phyloP scores from a whole-genome alignment of 2,329 filamentous ascomycete genomes.

The Clarireedia hainanense region DNA sequence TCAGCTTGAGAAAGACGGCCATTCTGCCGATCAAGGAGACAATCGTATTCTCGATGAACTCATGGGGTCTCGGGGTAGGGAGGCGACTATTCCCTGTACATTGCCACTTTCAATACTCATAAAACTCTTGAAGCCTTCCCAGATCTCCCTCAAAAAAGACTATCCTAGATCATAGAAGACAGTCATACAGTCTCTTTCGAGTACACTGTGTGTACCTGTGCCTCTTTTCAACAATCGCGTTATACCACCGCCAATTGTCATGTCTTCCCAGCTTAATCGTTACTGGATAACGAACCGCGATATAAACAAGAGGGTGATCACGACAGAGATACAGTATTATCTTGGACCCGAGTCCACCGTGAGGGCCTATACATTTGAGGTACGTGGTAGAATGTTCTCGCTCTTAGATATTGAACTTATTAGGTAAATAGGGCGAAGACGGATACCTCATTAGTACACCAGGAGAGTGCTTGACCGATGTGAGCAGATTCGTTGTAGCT shows the following conservation, averaged over 20 bases:
- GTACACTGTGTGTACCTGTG: slow-evolving; percentile 7
- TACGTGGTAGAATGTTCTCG: slow-evolving; percentile 29
- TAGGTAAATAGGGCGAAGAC: slow-evolving; percentile 44
- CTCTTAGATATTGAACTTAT: slow-evolving; percentile 17
- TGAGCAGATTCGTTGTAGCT: slow-evolving; percentile 31
- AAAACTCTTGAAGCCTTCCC: background rate
- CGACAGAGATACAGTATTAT: slow-evolving; percentile 49
- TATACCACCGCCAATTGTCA: slow-evolving; percentile 21
- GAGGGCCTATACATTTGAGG: slow-evolving; percentile 48
- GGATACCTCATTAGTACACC: slow-evolving; percentile 53
- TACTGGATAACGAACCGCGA: slow-evolving; percentile 55
- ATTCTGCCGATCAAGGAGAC: background rate
- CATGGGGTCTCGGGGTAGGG: background rate
- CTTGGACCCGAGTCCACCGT: slow-evolving; percentile 51
- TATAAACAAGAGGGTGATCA: slow-evolving; percentile 54
- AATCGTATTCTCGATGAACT: background rate
- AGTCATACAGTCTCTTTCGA: slow-evolving; percentile 8
- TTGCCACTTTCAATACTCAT: background rate
- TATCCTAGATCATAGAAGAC: background rate
- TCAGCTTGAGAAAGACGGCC: background rate
- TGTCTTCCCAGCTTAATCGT: slow-evolving; percentile 40
- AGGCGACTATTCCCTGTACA: background rate
- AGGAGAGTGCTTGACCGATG: slow-evolving; percentile 50
- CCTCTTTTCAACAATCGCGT: background rate
- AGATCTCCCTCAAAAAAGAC: background rate